Evolutionary conservation across 176 grass and related monocot genomes (phyloP).

Genomic region (Oryza punctata): DNA sequence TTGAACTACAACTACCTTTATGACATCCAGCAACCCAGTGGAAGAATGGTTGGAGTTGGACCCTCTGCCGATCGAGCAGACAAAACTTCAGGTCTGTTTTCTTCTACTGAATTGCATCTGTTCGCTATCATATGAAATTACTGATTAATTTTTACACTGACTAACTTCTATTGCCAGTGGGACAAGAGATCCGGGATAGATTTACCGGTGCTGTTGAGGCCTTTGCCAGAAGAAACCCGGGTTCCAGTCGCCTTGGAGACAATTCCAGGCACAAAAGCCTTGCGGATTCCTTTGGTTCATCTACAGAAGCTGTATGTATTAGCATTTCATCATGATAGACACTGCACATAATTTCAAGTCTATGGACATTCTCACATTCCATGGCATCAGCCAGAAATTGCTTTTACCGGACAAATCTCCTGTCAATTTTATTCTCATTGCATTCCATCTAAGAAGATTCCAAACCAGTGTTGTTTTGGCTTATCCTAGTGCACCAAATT

Average conservation of each 20-base stretch:
- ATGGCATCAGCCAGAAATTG: background rate
- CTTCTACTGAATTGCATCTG: conserved; percentile 14
- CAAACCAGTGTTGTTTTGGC: background rate
- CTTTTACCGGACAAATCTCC: background rate
- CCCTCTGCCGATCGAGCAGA: conserved; percentile 64
- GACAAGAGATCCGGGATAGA: conserved; percentile 88
- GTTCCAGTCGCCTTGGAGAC: conserved; percentile 59
- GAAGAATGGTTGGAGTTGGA: conserved; percentile 60
- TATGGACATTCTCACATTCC: background rate
- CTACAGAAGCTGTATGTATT: conserved; percentile 59
- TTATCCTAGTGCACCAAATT: background rate
- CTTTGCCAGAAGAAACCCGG: conserved; percentile 80
- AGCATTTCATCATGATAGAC: background rate
- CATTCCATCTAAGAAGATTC: background rate
- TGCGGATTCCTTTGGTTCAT: conserved; percentile 64
- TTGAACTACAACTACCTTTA: conserved; percentile 20
- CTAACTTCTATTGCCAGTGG: conserved; percentile 47
- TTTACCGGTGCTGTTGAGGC: conserved; percentile 93
- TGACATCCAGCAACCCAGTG: conserved; percentile 52
- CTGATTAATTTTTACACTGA: background rate
- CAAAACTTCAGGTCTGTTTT: conserved; percentile 57
- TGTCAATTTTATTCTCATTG: background rate
- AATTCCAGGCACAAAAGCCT: conserved; percentile 64
- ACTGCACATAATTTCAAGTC: background rate
- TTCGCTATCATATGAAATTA: background rate